These are phyloP conservation scores for Trichoderma asperelloides DNA, from an alignment of 495 filamentous ascomycete genomes.

Conservation along the genomic window DNA sequence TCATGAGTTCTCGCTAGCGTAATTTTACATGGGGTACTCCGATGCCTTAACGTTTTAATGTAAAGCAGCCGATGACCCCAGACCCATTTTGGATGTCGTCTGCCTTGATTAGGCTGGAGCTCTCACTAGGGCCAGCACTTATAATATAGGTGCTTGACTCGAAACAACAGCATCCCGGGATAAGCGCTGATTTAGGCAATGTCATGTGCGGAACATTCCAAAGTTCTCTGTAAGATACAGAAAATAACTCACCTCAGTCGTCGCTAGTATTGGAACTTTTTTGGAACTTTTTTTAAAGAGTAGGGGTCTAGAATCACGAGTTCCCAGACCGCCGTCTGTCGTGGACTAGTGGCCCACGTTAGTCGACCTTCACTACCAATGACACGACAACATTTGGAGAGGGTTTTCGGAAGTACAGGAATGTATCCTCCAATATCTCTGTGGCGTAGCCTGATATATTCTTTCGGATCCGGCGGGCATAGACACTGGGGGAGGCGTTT, in stretches of 20 bases:
- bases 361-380: not conserved
- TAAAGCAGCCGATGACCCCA: not conserved
- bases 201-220: not conserved
- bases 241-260: not conserved
- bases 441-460: not conserved
- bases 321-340: not conserved
- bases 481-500: not conserved
- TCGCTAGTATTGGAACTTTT: not conserved
- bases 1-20: not conserved
- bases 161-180: not conserved
- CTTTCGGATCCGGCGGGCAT: not conserved
- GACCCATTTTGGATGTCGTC: not conserved
- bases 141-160: not conserved
- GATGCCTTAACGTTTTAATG: not conserved
- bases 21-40: not conserved
- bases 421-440: not conserved
- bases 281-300: not conserved
- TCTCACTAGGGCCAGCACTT: not conserved
- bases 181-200: not conserved
- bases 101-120: not conserved
- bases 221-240: not conserved
- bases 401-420: not conserved
- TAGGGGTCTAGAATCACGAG: not conserved
- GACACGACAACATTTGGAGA: not conserved
- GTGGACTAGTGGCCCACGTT: not conserved